A percentile compares a stretch with the other conserved stretches of the same genome.
Conservation (phyloP, 352 stramenopile species). For the Heterotrichella gracilis region DNA sequence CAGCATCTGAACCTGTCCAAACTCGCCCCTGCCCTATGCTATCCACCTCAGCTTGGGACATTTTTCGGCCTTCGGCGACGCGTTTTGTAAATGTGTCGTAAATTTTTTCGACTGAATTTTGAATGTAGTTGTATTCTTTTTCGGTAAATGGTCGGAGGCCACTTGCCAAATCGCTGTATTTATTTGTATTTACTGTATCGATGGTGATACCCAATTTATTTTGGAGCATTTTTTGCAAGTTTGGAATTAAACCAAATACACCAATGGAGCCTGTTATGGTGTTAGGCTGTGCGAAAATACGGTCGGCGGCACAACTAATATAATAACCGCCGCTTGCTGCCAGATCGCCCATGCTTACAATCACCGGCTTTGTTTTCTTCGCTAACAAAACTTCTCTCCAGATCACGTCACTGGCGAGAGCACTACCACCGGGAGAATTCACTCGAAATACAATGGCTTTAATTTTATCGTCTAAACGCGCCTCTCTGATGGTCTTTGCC, state of each 20-base stretch:
- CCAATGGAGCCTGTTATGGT: constrained; percentile 31
- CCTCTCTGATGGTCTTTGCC: constrained; percentile 20
- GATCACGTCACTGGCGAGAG: constrained; percentile 27
- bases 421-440: constrained; percentile 26
- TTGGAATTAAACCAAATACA: constrained; percentile 27
- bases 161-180: constrained; percentile 21
- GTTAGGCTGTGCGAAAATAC: constrained; percentile 27
- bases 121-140: constrained; percentile 19
- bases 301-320: constrained; percentile 24
- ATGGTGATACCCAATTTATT: constrained; percentile 19
- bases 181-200: constrained; percentile 23
- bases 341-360: constrained; percentile 28
- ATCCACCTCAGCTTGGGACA: constrained; percentile 25
- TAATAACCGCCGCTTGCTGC: constrained; percentile 31
- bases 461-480: constrained; percentile 22
- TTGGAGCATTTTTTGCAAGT: constrained; percentile 25
- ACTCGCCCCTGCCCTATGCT: constrained; percentile 25
- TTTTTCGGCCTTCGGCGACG: constrained; percentile 23
- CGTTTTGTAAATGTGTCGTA: constrained; percentile 28
- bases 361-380: constrained; percentile 21
- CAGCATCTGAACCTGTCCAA: constrained; percentile 29
- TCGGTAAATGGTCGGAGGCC: constrained; percentile 24
- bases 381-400: constrained; percentile 25
- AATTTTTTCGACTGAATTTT: constrained; percentile 21
- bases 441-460: constrained; percentile 28